phyloP scores from a whole-genome alignment of 495 filamentous ascomycete species.

The Chlorociboria aeruginascens region DNA sequence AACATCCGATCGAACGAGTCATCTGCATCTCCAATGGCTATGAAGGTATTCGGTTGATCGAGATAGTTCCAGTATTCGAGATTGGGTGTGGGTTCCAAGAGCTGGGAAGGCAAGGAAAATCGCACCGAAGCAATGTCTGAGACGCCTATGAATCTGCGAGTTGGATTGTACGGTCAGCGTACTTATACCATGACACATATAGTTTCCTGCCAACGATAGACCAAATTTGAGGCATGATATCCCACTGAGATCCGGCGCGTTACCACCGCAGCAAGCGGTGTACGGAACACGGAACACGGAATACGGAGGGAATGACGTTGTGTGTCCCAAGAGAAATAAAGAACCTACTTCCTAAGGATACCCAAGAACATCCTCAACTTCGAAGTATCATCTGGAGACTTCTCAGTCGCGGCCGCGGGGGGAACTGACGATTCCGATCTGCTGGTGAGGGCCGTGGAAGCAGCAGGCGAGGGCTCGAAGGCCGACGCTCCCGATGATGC shows the following conservation, averaged over 20 bases:
- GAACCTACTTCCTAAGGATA: constrained; percentile 65
- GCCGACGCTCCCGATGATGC: constrained; percentile 5
- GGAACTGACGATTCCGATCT: constrained; percentile 5
- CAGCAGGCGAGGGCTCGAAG: constrained; percentile 15
- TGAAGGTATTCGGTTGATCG: constrained; percentile 89
- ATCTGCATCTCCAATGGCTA: constrained; percentile 89
- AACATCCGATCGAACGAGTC: constrained; percentile 87
- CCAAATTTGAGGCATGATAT: not conserved
- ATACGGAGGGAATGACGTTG: not conserved
- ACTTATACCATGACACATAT: not conserved
- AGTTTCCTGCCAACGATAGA: not conserved
- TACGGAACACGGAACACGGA: not conserved
- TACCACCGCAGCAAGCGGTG: not conserved
- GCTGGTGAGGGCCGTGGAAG: constrained; percentile 19
- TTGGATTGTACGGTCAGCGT: not conserved
- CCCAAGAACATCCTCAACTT: constrained; percentile 76
- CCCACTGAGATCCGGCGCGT: not conserved
- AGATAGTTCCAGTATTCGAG: constrained; percentile 99
- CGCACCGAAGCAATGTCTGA: constrained; percentile 89
- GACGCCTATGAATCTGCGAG: constrained; percentile 48
- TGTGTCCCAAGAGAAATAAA: not conserved
- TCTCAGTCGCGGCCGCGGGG: constrained; percentile 34
- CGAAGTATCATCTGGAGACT: constrained; percentile 63
- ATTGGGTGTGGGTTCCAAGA: constrained; percentile 91
- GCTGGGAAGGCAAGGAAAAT: constrained; percentile 90